phyloP scores from a whole-genome alignment of 805 yeast species.

The Brettanomyces nanus region DNA sequence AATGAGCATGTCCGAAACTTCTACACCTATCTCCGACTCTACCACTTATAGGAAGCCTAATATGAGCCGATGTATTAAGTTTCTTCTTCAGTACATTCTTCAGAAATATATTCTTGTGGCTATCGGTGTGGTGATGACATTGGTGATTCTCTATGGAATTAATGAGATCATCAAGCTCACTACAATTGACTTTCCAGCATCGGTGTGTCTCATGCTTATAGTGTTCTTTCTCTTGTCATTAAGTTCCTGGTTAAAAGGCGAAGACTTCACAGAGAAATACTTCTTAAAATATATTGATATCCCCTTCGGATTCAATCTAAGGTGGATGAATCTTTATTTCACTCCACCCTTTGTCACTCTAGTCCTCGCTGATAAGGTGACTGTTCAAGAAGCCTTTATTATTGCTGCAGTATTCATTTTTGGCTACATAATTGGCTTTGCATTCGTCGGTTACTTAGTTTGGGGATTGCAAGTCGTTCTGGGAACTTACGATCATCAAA shows the following conservation, averaged over 20 bases:
- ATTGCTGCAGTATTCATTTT: constrained; percentile 67
- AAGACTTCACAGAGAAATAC: constrained; percentile 18
- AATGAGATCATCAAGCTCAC: constrained; percentile 38
- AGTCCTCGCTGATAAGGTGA: constrained; percentile 58
- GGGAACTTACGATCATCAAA: constrained; percentile 17
- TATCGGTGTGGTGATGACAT: constrained; percentile 36
- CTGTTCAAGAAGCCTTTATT: constrained; percentile 60
- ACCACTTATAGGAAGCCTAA: no score
- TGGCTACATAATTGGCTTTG: constrained; percentile 50
- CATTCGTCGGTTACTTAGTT: constrained; percentile 41
- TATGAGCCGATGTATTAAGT: not conserved
- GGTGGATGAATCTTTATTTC: constrained; percentile 75
- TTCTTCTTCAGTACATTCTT: constrained; percentile 20
- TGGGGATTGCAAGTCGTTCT: constrained; percentile 31
- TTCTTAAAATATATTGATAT: constrained; percentile 36
- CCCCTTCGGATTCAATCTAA: constrained; percentile 59
- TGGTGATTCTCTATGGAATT: constrained; percentile 44
- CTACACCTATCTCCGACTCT: no score
- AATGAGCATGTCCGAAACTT: no score
- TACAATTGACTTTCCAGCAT: constrained; percentile 54
- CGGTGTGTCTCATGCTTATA: constrained; percentile 63
- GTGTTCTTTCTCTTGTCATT: constrained; percentile 39
- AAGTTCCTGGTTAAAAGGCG: constrained; percentile 30
- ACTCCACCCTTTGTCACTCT: constrained; percentile 69
- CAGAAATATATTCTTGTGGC: constrained; percentile 41